Conservation (phyloP, 2,329 filamentous ascomycete genomes). For the Botrytis cinerea region DNA sequence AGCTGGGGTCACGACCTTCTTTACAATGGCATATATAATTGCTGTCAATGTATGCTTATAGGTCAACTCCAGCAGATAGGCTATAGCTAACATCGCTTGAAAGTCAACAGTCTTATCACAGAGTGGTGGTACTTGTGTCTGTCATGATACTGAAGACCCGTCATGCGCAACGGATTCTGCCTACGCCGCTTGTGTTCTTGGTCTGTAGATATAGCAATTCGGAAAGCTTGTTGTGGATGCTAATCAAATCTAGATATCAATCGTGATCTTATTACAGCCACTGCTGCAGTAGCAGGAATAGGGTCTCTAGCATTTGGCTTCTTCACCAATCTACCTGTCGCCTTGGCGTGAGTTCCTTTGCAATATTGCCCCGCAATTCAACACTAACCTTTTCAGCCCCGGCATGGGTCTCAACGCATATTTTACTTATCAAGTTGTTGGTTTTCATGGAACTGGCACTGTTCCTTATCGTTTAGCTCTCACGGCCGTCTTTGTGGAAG, state of each 20-base stretch:
- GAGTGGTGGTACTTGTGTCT: conserved; percentile 74
- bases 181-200: conserved; percentile 48
- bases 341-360: conserved; percentile 61
- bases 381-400: conserved; percentile 48
- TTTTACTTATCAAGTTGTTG: conserved; percentile 68
- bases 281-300: conserved; percentile 76
- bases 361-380: background rate
- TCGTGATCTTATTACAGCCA: conserved; percentile 74
- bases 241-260: conserved; percentile 13
- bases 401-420: conserved; percentile 70
- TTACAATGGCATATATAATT: conserved; percentile 85
- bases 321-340: conserved; percentile 78
- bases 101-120: conserved; percentile 73
- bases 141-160: conserved; percentile 45
- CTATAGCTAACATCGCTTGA: conserved; percentile 38
- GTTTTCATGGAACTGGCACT: conserved; percentile 56
- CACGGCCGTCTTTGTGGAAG: conserved; percentile 65
- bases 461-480: conserved; percentile 62
- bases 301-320: conserved; percentile 77
- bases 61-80: no score
- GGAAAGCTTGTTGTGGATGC: background rate
- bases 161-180: conserved; percentile 41
- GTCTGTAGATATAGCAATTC: conserved; percentile 26
- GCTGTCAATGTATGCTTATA: conserved; percentile 59
- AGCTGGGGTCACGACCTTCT: conserved; percentile 77